These are phyloP conservation scores for Nothomitra cinnamomea DNA, from an alignment of 2,329 filamentous ascomycete species.

Conservation along the genomic window DNA sequence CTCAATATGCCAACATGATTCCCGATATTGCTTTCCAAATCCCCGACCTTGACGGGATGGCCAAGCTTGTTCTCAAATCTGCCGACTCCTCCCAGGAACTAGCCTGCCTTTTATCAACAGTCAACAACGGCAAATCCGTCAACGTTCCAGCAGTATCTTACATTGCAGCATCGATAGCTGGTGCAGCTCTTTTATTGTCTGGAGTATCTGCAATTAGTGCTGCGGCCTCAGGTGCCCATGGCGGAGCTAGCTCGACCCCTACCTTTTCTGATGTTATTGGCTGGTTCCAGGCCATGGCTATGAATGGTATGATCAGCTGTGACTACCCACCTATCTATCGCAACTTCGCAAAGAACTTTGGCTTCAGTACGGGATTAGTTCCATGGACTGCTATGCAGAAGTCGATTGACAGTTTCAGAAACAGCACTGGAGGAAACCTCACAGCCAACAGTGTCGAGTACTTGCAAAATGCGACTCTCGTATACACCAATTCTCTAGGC, in stretches of 20 bases:
- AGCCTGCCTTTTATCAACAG: conserved; percentile 66
- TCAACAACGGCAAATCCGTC: conserved; percentile 77
- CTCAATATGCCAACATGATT: conserved; percentile 54
- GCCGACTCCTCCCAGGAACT: conserved; percentile 41
- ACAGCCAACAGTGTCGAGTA: conserved; percentile 60
- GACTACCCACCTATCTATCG: conserved; percentile 75
- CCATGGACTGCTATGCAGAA: conserved; percentile 66
- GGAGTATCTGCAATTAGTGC: conserved; percentile 53
- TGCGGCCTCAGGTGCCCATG: conserved; percentile 30
- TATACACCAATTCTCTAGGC: conserved; percentile 42
- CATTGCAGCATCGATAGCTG: conserved; percentile 67
- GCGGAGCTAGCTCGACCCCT: conserved; percentile 49
- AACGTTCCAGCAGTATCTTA: conserved; percentile 63
- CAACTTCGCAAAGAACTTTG: conserved; percentile 86
- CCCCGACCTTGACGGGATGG: conserved; percentile 76
- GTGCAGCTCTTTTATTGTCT: conserved; percentile 59
- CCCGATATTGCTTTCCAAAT: conserved; percentile 79
- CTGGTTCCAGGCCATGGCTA: conserved; percentile 86
- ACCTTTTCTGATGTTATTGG: conserved; percentile 72
- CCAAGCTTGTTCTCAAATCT: conserved; percentile 56
- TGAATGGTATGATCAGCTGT: conserved; percentile 92
- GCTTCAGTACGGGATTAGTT: conserved; percentile 71
- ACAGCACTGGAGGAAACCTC: conserved; percentile 68
- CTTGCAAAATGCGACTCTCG: conserved; percentile 58
- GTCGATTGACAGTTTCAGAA: conserved; percentile 71